phyloP scores from a whole-genome alignment of 2,329 filamentous ascomycete species.

The Neofusicoccum umdonicola region DNA sequence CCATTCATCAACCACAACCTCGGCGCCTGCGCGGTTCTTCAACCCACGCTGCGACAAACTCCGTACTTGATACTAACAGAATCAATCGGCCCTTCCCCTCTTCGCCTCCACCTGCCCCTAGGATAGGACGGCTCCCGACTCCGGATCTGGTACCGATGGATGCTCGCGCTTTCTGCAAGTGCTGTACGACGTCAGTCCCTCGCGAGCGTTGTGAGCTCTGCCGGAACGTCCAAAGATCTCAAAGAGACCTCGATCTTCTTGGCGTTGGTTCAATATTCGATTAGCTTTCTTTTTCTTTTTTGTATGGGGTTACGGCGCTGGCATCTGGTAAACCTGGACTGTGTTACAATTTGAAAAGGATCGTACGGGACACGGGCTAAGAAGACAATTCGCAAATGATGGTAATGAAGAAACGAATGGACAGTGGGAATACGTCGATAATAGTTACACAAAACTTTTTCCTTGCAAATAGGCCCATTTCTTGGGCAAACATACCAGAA shows the following conservation, averaged over 20 bases:
- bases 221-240: slow-evolving; percentile 5
- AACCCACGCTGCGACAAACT: neutral
- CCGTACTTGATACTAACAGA: neutral
- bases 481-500: neutral
- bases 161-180: slow-evolving; percentile 32
- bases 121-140: slow-evolving; percentile 29
- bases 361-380: neutral
- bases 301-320: slow-evolving; percentile 9
- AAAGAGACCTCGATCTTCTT: neutral
- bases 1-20: neutral
- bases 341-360: neutral
- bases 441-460: neutral
- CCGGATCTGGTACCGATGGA: slow-evolving; percentile 33
- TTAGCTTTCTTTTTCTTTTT: neutral
- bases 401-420: neutral
- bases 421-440: neutral
- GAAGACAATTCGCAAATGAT: neutral
- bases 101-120: slow-evolving; percentile 30
- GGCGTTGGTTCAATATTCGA: slow-evolving; percentile 3
- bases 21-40: neutral
- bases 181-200: slow-evolving; percentile 22
- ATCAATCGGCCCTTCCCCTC: neutral
- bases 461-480: neutral
- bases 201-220: slow-evolving; percentile 25
- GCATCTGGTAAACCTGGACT: neutral